Evolutionary conservation across 2,329 filamentous ascomycete species (phyloP).

Genomic region (Diaporthe eres): DNA sequence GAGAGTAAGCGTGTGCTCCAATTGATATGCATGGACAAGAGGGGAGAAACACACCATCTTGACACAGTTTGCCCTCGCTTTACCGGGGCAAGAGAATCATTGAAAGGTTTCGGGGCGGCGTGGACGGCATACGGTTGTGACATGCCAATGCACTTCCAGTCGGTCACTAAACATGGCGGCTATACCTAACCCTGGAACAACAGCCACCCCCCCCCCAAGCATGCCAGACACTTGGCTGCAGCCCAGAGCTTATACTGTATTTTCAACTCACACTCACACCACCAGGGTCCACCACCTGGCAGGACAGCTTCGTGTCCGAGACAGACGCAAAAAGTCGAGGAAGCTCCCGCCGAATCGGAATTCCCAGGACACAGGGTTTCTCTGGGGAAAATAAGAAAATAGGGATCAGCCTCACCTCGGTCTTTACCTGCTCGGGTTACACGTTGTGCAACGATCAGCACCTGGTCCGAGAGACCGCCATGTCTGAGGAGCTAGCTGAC

Average conservation of each 20-base stretch:
- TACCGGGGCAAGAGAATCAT: slow-evolving; percentile 43
- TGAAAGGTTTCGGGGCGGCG: neutral
- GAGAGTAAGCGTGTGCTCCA: neutral
- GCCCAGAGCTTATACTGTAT: slow-evolving; percentile 7
- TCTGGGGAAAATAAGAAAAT: neutral
- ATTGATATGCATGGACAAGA: neutral
- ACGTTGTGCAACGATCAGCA: slow-evolving; percentile 14
- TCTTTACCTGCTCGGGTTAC: slow-evolving; percentile 8
- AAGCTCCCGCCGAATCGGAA: no score
- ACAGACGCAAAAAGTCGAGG: neutral
- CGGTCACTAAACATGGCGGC: neutral
- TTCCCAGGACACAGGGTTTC: no score
- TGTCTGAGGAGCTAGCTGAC: slow-evolving; percentile 75
- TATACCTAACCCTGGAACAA: neutral
- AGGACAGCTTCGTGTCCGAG: slow-evolving; percentile 4
- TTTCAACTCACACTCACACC: slow-evolving; percentile 2
- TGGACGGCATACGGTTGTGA: neutral
- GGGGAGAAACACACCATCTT: slow-evolving; percentile 45
- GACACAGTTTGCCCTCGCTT: slow-evolving; percentile 42
- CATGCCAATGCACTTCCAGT: slow-evolving; percentile 4
- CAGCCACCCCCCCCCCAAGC: neutral
- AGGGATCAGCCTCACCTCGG: neutral
- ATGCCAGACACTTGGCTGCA: neutral
- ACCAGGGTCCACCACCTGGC: neutral
- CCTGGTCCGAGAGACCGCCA: slow-evolving; percentile 44